Percentiles rank a stretch among this genome's conserved stretches.
Evolutionary conservation across 768 basidiomycete genomes (phyloP).

Genomic region (Pisolithus marmoratus): DNA sequence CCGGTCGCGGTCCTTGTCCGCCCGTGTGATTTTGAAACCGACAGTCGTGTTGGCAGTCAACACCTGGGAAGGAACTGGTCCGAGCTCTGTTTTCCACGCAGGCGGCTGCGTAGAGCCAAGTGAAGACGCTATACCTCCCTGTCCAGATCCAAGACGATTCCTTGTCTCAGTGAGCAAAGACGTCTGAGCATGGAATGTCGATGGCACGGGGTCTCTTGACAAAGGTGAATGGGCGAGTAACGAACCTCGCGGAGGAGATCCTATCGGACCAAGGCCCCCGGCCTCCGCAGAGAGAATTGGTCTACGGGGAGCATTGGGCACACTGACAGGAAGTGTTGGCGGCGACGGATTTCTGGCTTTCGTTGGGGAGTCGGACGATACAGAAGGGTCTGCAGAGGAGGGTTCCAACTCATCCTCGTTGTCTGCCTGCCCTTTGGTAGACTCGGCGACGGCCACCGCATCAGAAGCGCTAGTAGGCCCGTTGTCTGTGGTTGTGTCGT

Average conservation of each 20-base stretch:
- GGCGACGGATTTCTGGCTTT: conserved; percentile 34
- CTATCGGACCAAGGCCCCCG: conserved; percentile 76
- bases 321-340: conserved; percentile 49
- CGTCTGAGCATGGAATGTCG: conserved; percentile 76
- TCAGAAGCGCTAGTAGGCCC: neutral
- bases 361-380: conserved; percentile 8
- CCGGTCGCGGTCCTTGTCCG: conserved; percentile 38
- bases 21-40: conserved; percentile 20
- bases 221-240: conserved; percentile 50
- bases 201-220: conserved; percentile 34
- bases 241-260: conserved; percentile 61
- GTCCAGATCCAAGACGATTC: conserved; percentile 20
- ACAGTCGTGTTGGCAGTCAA: conserved; percentile 5
- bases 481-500: conserved; percentile 17
- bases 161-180: conserved; percentile 34
- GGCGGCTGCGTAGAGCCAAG: conserved; percentile 37
- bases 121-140: conserved; percentile 54
- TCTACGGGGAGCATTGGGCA: conserved; percentile 44
- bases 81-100: conserved; percentile 25
- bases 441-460: conserved; percentile 13
- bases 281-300: conserved; percentile 31
- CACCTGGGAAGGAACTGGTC: conserved; percentile 16
- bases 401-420: conserved; percentile 3
- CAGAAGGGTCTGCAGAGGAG: conserved; percentile 1
- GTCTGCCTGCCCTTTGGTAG: conserved; percentile 8